A percentile compares a stretch with the other conserved stretches of the same genome.
Evolutionary conservation across 2,329 filamentous ascomycete species (phyloP).

Genomic region (Colletotrichum incanum): DNA sequence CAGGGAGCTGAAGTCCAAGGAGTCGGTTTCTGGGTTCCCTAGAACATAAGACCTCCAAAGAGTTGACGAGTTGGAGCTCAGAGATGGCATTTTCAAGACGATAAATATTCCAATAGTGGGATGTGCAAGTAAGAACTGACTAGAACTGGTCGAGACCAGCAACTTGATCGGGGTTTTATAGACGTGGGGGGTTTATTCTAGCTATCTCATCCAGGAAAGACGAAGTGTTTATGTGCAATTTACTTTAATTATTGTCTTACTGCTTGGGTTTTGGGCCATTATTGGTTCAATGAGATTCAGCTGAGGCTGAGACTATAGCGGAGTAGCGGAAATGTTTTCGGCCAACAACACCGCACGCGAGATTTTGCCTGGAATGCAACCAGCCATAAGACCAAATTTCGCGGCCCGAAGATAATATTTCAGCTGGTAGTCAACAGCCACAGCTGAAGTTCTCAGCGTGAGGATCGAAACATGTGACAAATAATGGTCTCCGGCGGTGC

Average conservation of each 20-base stretch:
- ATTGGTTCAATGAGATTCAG: neutral
- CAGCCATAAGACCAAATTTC: neutral
- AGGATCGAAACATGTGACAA: neutral
- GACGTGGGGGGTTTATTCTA: neutral
- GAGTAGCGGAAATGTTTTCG: neutral
- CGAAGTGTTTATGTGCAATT: neutral
- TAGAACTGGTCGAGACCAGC: neutral
- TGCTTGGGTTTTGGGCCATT: neutral
- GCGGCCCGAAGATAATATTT: neutral
- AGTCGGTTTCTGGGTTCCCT: neutral
- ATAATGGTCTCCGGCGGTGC: neutral
- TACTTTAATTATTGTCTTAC: neutral
- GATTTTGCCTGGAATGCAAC: neutral
- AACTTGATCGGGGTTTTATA: neutral
- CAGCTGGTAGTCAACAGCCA: neutral
- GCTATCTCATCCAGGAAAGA: neutral
- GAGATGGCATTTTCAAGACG: neutral
- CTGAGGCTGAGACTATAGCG: neutral
- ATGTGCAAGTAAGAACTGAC: neutral
- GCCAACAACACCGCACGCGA: neutral
- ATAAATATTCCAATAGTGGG: neutral
- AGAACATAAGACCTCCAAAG: conserved; percentile 11
- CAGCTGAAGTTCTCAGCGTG: neutral
- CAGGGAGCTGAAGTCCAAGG: neutral
- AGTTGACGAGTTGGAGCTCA: neutral